Conservation (phyloP, 108 stramenopile species). For the Fistulifera solaris region DNA sequence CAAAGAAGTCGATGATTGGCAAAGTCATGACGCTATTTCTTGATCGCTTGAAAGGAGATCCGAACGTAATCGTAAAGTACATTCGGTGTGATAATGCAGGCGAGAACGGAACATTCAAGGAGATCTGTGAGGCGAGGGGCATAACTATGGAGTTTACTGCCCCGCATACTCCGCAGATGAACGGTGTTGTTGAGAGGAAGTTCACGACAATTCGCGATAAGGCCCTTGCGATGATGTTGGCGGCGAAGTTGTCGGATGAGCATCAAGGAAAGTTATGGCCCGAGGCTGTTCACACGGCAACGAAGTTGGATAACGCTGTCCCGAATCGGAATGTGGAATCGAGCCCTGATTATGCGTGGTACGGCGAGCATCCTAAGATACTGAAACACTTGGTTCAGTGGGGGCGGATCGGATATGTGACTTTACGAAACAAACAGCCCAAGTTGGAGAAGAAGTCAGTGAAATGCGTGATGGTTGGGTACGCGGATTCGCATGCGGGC, state of each 20-base stretch:
- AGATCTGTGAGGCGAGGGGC: not conserved
- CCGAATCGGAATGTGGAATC: not conserved
- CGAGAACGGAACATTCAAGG: not conserved
- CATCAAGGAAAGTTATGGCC: not conserved
- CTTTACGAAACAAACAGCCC: not conserved
- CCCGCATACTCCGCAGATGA: constrained; percentile 1
- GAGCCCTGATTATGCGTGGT: not conserved
- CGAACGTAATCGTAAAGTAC: not conserved
- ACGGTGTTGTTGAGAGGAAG: not conserved
- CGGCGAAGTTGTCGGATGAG: not conserved
- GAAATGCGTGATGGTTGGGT: not conserved
- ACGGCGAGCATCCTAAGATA: not conserved
- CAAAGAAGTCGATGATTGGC: not conserved
- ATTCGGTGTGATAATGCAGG: constrained; percentile 5
- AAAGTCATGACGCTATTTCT: not conserved
- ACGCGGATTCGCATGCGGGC: not conserved
- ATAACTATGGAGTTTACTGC: constrained; percentile 4
- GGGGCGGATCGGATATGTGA: constrained; percentile 9
- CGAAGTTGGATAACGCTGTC: not conserved
- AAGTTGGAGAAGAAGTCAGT: not conserved
- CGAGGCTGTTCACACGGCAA: not conserved
- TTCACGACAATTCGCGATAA: constrained; percentile 1
- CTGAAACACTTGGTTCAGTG: constrained; percentile 2
- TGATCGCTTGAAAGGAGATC: not conserved
- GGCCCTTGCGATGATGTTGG: constrained; percentile 14